Conservation (phyloP, 140 eudicot genomes). For the Bidens hawaiensis region DNA sequence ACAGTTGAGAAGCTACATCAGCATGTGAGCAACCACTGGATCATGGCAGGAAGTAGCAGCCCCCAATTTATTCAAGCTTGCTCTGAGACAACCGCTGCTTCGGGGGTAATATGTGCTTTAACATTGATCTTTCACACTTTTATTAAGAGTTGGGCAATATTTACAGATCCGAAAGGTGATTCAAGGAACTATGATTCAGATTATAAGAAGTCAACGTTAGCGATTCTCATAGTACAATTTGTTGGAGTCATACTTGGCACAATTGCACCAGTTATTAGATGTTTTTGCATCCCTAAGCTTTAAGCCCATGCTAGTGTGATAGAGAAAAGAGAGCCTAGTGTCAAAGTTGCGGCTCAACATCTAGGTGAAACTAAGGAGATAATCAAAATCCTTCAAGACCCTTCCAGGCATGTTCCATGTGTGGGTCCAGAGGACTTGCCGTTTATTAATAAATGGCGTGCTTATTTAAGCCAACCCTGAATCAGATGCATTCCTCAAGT, state of each 20-base stretch:
- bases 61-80: too few species aligned
- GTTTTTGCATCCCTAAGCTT: background rate
- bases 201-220: background rate
- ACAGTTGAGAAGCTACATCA: background rate
- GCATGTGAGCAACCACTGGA: too few species aligned
- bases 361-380: background rate
- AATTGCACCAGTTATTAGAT: slow-evolving; percentile 1
- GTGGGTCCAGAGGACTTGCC: background rate
- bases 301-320: background rate
- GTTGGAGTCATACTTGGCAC: background rate
- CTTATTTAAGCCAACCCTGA: too few species aligned
- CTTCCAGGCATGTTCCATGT: background rate
- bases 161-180: accelerated
- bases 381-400: too few species aligned
- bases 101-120: background rate
- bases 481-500: too few species aligned
- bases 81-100: background rate
- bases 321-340: background rate
- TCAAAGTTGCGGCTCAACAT: too few species aligned
- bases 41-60: too few species aligned
- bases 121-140: background rate
- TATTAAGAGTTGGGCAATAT: background rate
- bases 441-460: too few species aligned
- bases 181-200: background rate
- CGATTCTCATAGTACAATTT: background rate